Percentiles rank a stretch among this genome's conserved stretches.
Conservation (phyloP, 371 early-diverging fungal genomes). For the Actinomortierella ambigua region DNA sequence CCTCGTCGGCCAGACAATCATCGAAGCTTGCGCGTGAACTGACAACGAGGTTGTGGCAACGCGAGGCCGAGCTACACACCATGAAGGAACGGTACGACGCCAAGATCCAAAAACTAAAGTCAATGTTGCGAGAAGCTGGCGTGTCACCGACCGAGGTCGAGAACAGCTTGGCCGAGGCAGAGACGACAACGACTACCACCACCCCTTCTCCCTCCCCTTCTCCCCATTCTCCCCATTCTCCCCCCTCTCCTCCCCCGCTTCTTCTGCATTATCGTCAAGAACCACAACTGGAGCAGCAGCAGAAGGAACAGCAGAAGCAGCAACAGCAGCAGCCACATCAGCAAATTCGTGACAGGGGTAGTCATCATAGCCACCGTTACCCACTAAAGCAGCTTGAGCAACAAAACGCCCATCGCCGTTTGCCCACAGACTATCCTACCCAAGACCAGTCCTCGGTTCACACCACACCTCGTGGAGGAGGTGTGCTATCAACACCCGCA, state of each 20-base stretch:
- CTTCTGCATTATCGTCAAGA: too few relatives aligned
- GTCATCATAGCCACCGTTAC: neutral
- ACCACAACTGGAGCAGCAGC: too few relatives aligned
- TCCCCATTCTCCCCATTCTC: too few relatives aligned
- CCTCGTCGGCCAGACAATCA: constrained; percentile 7
- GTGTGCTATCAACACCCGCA: too few relatives aligned
- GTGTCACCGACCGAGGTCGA: constrained; percentile 44
- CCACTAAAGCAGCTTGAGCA: neutral
- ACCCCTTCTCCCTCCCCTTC: too few relatives aligned
- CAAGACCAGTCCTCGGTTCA: too few relatives aligned
- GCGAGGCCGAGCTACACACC: constrained; percentile 41
- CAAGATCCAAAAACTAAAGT: constrained; percentile 33
- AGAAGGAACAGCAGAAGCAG: too few relatives aligned
- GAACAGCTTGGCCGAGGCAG: constrained; percentile 26
- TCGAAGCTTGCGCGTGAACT: constrained; percentile 35
- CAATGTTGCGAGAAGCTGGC: constrained; percentile 44
- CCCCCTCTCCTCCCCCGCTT: too few relatives aligned
- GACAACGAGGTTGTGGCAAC: constrained; percentile 45
- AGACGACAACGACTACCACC: constrained; percentile 6
- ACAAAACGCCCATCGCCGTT: constrained; percentile 7
- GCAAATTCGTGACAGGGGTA: too few relatives aligned
- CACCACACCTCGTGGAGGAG: too few relatives aligned
- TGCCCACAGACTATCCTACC: too few relatives aligned
- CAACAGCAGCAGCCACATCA: too few relatives aligned
- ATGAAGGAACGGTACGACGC: constrained; percentile 47